Base-by-base conservation (phyloP, 345 rosid genomes). In the rapeseed (Brassica napus) region DNA sequence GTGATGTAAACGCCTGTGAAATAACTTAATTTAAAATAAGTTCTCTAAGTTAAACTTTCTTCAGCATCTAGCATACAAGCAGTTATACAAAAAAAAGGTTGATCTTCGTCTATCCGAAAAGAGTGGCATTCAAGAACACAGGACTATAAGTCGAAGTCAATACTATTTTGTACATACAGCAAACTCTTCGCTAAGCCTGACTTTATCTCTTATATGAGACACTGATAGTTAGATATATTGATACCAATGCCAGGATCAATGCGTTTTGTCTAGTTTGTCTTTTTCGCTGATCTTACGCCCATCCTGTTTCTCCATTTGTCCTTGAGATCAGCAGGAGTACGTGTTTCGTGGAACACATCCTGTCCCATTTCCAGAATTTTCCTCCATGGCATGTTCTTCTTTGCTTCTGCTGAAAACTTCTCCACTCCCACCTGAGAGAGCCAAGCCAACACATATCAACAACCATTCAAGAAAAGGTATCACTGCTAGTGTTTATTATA, bases 351-450 rank as follows among this genome's bases (percentile, higher is more conserved):
- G 49, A 92, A 94, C 72, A 89, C 86, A 23, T 75, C 79, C 6
- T n/a, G 76, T 72, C 98, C 97, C 84, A 84, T 86, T 16, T 91
- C 92, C 82, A 92, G 75, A 71, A 94, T 83, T 81, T 88, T 94
- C 78, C 84, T 85, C 97, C 97, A 94, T 8, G 98, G 93, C 57
- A 91, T 64, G 82, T 92, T 88, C 84, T 86, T 92, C 4, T 86
- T 89, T 14, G 34, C 71, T 35, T 71, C 57, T 54, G 37, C 75
- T 8, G 89, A 78, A 74, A 82, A 87, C 67, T 63, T 86, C 47
- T 68, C 78, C 77, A 91, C 93, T 69, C 91, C 97, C 73, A 85
- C 86, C 98, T 89, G 87, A 58, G 54, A 4, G 7, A 47, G 18
- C 16, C 15, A 88, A 55, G 5, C 44, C 62, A 76, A 67, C 39